phyloP scores from a whole-genome alignment of 1,284 basidiomycete species.

The Naganishia albida region DNA sequence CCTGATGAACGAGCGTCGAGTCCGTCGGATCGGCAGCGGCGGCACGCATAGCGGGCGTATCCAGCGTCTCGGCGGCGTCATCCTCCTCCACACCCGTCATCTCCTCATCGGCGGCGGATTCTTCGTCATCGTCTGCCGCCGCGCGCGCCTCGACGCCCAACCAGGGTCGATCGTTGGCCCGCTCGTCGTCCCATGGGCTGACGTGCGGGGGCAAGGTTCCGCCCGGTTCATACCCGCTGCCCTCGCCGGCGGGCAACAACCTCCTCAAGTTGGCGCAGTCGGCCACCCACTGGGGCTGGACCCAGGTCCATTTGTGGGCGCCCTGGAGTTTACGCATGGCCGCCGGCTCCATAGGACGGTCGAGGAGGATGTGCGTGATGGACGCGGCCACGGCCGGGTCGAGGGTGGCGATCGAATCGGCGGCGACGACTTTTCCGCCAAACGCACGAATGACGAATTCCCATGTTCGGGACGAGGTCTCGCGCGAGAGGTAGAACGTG shows the following conservation, averaged over 20 bases:
- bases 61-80: conserved; percentile 38
- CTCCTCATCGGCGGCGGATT: conserved; percentile 49
- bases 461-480: conserved; percentile 87
- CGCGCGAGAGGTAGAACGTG: conserved; percentile 92
- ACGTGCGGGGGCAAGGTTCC: conserved; percentile 88
- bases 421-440: conserved; percentile 80
- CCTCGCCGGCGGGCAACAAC: conserved; percentile 76
- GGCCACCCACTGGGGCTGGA: conserved; percentile 98
- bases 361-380: conserved; percentile 95
- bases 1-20: conserved; percentile 73
- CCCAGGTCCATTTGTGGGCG: conserved; percentile 73
- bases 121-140: conserved; percentile 44
- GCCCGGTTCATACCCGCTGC: conserved; percentile 71
- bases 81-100: conserved; percentile 52
- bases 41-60: conserved; percentile 58
- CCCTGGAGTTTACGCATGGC: conserved; percentile 65
- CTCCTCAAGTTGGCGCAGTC: conserved; percentile 90
- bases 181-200: conserved; percentile 88
- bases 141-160: conserved; percentile 54
- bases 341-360: conserved; percentile 68
- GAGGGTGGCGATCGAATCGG: conserved; percentile 73
- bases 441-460: conserved; percentile 93
- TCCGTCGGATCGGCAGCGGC: conserved; percentile 64
- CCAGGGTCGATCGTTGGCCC: conserved; percentile 62
- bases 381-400: conserved; percentile 57